Evolutionary conservation across 2,329 filamentous ascomycete species (phyloP).

Genomic region (Alternaria tenuissima): DNA sequence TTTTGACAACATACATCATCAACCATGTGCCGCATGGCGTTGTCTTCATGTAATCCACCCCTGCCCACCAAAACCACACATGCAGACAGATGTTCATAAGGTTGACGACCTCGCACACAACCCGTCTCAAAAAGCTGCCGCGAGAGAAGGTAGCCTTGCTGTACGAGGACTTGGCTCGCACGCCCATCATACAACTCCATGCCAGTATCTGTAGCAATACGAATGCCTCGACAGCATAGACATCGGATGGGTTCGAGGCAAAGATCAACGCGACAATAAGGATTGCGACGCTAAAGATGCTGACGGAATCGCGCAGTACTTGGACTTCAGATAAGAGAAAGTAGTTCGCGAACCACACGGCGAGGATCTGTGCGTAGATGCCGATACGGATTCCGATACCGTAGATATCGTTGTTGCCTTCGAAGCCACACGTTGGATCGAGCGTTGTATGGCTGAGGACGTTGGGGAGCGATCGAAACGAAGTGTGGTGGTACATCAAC

Average conservation of each 20-base stretch:
- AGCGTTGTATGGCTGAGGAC: neutral
- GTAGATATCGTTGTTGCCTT: constrained; percentile 53
- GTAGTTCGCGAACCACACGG: constrained; percentile 40
- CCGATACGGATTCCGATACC: constrained; percentile 28
- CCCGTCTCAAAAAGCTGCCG: constrained; percentile 4
- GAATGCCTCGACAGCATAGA: constrained; percentile 30
- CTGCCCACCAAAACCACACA: constrained; percentile 35
- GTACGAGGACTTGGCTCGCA: neutral
- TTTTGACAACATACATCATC: constrained; percentile 26
- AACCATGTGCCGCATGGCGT: constrained; percentile 28
- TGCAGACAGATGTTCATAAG: constrained; percentile 17
- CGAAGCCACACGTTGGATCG: constrained; percentile 10
- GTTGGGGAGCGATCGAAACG: neutral
- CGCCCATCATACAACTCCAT: constrained; percentile 26
- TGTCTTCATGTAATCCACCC: constrained; percentile 25
- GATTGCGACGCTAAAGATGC: constrained; percentile 31
- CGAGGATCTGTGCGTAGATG: constrained; percentile 34
- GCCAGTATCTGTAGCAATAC: constrained; percentile 30
- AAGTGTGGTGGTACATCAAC: neutral
- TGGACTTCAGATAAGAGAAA: constrained; percentile 23
- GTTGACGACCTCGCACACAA: constrained; percentile 14
- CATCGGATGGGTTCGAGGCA: constrained; percentile 11
- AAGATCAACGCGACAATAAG: constrained; percentile 26
- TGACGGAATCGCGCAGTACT: constrained; percentile 23
- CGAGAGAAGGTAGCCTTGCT: constrained; percentile 9